Base-by-base conservation (phyloP, 108 stramenopile species). In the Cyclotella cryptica region DNA sequence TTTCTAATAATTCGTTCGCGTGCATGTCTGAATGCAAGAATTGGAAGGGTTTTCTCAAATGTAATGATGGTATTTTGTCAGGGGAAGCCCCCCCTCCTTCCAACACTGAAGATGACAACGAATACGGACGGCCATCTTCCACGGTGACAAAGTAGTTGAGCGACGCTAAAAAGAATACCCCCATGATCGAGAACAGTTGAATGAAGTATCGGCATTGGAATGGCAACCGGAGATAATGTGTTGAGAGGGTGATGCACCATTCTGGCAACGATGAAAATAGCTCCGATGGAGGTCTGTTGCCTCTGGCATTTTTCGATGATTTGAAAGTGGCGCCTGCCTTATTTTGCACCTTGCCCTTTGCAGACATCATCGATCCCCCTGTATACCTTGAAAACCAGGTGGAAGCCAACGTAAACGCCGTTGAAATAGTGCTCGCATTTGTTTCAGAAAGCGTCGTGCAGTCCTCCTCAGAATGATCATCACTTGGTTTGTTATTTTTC, bases 121-220 rank as follows among this genome's bases (percentile, higher is more conserved):
- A 1, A 51, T 22, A 45, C 15, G 13, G 18, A n/a, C 42, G n/a
- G 15, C 40, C 64, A 44, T 57, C 53, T 19, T 79, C 78, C 63
- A 79, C 51, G 64, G 69, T 63, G 30, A 81, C 57, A 15, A 81
- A 71, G 74, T 81, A 81, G 52, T 81, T 81, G 27, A 74, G 49
- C 7, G 69, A 72, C 18, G 78, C 78, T 13, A 81, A 52, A 59
- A 71, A 53, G 41, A 81, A 55, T 13, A 75, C 68, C 0, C 47
- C 73, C 22, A 74, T 40, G 18, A 81, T 70, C 7, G 73, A 74
- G 64, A 81, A 71, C 7, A 75, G 19, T 24, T 64, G 73, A 24
- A 72, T 26, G 54, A 81, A 81, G 27, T 81, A 71, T 7, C 80
- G 73, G 3, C 65, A 15, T 28, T 60, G 73, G 26, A 74, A 74